These are phyloP conservation scores for Bremia lactucae DNA, from an alignment of 352 stramenopile genomes.

Conservation along the genomic window DNA sequence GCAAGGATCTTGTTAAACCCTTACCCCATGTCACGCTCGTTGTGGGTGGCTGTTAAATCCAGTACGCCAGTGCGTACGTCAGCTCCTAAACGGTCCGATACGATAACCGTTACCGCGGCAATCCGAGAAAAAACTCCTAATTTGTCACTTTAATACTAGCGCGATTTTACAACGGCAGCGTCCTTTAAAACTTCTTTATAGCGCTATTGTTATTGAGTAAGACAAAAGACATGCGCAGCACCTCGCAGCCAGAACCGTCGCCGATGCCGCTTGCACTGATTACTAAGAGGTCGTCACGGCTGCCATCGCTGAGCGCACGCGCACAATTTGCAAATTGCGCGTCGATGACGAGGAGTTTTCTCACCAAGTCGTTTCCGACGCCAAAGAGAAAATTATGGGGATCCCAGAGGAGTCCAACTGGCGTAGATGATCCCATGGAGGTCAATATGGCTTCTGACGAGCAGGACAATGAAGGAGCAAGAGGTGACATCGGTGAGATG, in stretches of 20 bases:
- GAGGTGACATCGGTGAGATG: slow-evolving; percentile 27
- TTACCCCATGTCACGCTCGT: slow-evolving; percentile 4
- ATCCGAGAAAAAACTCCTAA: slow-evolving; percentile 22
- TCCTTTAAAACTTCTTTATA: no score
- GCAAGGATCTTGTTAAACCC: slow-evolving; percentile 3
- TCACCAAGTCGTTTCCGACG: slow-evolving; percentile 24
- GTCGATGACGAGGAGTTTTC: slow-evolving; percentile 26
- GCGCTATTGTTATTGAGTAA: no score
- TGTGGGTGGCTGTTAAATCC: slow-evolving; percentile 2
- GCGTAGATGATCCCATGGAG: slow-evolving; percentile 16
- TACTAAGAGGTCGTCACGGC: slow-evolving; percentile 19
- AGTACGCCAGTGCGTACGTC: slow-evolving; percentile 6
- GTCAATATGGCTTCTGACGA: slow-evolving; percentile 4
- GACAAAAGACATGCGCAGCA: no score
- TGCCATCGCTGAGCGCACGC: slow-evolving; percentile 17
- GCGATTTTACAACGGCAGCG: background rate
- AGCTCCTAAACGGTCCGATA: slow-evolving; percentile 9
- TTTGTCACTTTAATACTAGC: slow-evolving; percentile 8
- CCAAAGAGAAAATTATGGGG: slow-evolving; percentile 18
- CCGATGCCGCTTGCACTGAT: slow-evolving; percentile 17
- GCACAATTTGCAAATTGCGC: slow-evolving; percentile 17
- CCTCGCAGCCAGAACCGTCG: slow-evolving; percentile 2
- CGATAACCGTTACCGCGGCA: slow-evolving; percentile 4
- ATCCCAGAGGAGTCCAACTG: slow-evolving; percentile 20
- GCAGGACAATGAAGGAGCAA: slow-evolving; percentile 6